phyloP scores from a whole-genome alignment of 2,329 filamentous ascomycete species.

The Apiospora rasikravindrae region DNA sequence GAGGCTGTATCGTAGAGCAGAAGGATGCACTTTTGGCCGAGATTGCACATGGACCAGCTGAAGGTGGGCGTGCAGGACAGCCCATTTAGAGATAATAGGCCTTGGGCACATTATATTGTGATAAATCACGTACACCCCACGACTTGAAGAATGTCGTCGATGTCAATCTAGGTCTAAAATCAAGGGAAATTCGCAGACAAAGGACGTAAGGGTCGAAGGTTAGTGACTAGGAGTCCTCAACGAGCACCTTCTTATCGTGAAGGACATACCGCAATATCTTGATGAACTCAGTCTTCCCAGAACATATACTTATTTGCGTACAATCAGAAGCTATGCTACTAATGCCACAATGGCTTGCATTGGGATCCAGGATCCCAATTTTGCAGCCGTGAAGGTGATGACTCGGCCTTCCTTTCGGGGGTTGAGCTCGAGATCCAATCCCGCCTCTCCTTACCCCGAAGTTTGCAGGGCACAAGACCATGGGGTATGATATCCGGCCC shows the following conservation, averaged over 20 bases:
- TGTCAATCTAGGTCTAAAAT: too few relatives aligned
- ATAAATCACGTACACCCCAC: too few relatives aligned
- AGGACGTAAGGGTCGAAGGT: background rate
- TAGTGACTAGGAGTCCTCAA: background rate
- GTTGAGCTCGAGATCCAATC: background rate
- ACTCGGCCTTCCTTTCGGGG: background rate
- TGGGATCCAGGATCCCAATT: background rate
- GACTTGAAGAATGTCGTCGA: too few relatives aligned
- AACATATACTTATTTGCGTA: background rate
- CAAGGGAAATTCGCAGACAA: too few relatives aligned
- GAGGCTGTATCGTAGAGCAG: too few relatives aligned
- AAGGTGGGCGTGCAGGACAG: too few relatives aligned
- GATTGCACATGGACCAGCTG: too few relatives aligned
- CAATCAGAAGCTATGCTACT: background rate
- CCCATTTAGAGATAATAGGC: too few relatives aligned
- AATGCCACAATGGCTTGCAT: too few relatives aligned
- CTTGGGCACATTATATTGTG: too few relatives aligned
- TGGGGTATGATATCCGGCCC: background rate
- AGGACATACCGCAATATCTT: background rate
- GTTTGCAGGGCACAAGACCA: background rate
- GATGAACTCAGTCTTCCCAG: background rate
- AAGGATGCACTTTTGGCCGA: too few relatives aligned
- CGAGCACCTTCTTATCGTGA: background rate
- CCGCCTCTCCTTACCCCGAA: background rate
- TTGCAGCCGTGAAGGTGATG: too few relatives aligned